Evolutionary conservation across 176 grass and related monocot genomes (phyloP).

Genomic region (Leersia perrieri): DNA sequence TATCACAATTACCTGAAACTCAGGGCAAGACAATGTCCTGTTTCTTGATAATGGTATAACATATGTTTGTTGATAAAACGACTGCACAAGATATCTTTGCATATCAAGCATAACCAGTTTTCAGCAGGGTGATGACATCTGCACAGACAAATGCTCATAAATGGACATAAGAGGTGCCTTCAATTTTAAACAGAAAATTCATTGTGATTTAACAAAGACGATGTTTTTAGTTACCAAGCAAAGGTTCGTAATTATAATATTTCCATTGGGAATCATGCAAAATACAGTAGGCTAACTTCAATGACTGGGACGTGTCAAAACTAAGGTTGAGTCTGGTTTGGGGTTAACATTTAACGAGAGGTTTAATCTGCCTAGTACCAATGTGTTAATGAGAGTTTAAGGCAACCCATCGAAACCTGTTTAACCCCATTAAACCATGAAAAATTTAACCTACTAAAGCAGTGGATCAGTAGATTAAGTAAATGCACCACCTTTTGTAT

Average conservation of each 20-base stretch:
- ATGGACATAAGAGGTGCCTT: neutral
- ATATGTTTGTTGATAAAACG: conserved; percentile 99
- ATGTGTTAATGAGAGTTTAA: neutral
- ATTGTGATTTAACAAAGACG: neutral
- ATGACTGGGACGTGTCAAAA: neutral
- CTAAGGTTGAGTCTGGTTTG: neutral
- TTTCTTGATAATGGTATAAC: conserved; percentile 77
- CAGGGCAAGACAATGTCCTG: conserved; percentile 66
- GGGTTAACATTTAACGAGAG: neutral
- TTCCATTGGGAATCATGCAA: neutral
- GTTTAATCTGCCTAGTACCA: neutral
- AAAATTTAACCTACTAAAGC: neutral
- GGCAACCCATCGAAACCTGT: neutral
- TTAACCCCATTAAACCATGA: neutral
- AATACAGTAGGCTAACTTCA: neutral
- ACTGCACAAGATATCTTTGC: conserved; percentile 91
- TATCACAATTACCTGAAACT: conserved; percentile 66
- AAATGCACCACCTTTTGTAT: neutral
- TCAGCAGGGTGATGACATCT: conserved; percentile 83
- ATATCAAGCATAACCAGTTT: conserved; percentile 94
- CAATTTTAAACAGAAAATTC: neutral
- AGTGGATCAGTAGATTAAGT: neutral
- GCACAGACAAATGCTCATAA: conserved; percentile 25
- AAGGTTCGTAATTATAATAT: neutral
- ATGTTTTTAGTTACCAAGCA: neutral